Base-by-base conservation (phyloP, 1,139 yeast genomes). In the Debaryomyces nepalensis region DNA sequence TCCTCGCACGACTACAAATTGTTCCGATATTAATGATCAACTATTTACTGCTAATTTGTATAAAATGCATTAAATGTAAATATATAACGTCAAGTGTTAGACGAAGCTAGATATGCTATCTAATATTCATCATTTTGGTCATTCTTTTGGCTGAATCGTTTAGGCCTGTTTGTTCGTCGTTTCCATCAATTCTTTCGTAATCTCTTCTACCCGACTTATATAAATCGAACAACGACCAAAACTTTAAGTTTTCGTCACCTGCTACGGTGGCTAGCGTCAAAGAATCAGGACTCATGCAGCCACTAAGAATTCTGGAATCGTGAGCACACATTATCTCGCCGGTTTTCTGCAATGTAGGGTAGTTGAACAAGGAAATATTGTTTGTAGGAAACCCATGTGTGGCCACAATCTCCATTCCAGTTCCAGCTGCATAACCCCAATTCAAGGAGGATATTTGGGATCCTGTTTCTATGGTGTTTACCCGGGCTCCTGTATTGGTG, bases 331-430 rank as follows among this genome's bases (percentile, higher is more conserved):
- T 71, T 41, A 95, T 87, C 53, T 89, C 96, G 7, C 96, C 97
- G 8, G 93, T 90, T 61, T 88, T 88, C 53, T 86, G 89, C 50
- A 88, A 73, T 2, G 91, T 81, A 9, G 96, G 97, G 60, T 87
- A 90, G 47, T 89, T 83, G 75, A 90, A 93, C 39, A 93, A 74
- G 8, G 91, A 78, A 26, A 95, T 81, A 54, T 87, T 82, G 58
- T 93, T 93, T 45, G 87, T 82, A 19, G 99, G 98, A 63, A 81
- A 87, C 2, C 99, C 99, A 57, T 95, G 97, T 4, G 97, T 87
- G 4, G 97, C 95, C 1, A 87, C 96, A 39, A 95, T 81, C 64
- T 95, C 99, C 60, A 80, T 77, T 4, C 88, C 89, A 41, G 83
- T 81, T 1, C 83, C 88, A 54, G 75, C 66, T 10, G 86, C 77